Conservation (phyloP, 192 early-diverging fungal species). For the Helicostylum pulchrum region DNA sequence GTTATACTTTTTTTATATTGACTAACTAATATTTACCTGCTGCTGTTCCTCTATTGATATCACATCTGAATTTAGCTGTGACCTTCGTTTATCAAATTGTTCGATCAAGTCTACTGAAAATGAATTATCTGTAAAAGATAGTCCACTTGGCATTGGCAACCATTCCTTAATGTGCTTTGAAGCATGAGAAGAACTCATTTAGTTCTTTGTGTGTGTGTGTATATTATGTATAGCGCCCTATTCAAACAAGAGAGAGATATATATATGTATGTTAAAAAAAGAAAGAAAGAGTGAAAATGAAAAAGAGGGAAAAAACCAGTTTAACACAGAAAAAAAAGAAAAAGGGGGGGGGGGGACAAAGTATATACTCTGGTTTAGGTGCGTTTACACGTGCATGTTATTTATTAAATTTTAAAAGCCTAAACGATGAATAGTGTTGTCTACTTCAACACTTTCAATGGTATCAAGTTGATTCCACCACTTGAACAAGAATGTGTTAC, state of each 20-base stretch:
- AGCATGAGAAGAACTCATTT: too few species aligned
- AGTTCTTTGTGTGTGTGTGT: not conserved
- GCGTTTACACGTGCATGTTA: not conserved
- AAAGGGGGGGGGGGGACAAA: not conserved
- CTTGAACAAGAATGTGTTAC: constrained; percentile 86
- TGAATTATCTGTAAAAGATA: constrained; percentile 21
- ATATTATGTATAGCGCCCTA: too few species aligned
- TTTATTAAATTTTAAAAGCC: constrained; percentile 27
- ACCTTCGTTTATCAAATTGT: constrained; percentile 24
- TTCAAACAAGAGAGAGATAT: not conserved
- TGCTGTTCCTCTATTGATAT: not conserved
- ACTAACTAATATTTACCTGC: not conserved
- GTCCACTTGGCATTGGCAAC: constrained; percentile 19
- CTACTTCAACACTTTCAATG: constrained; percentile 58
- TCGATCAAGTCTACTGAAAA: constrained; percentile 28
- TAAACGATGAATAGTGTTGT: constrained; percentile 66
- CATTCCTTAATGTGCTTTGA: constrained; percentile 1
- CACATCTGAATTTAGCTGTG: constrained; percentile 1
- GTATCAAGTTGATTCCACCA: constrained; percentile 92
- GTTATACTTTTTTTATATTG: not conserved
- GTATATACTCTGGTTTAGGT: too few species aligned
- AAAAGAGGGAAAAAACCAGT: not conserved
- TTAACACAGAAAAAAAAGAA: not conserved
- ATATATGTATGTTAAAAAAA: not conserved
- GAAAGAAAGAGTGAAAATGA: not conserved